phyloP scores from a whole-genome alignment of 2,329 filamentous ascomycete species.

The Exophiala phaeomuriformis region DNA sequence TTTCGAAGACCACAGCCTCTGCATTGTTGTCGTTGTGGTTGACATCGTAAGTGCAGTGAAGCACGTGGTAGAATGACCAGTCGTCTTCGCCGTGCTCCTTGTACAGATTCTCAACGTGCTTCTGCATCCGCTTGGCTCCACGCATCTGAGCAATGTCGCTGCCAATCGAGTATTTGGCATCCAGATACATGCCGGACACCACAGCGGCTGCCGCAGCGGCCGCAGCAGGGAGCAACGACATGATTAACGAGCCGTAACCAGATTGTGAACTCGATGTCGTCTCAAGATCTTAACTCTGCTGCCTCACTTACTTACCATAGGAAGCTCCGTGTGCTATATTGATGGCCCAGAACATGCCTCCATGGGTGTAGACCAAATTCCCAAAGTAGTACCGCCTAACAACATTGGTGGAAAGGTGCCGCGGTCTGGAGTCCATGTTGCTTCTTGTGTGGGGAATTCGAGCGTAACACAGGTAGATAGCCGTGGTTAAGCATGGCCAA shows the following conservation, averaged over 20 bases:
- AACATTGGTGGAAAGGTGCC: no score
- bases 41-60: conserved; percentile 52
- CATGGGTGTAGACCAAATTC: no score
- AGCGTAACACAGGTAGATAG: neutral
- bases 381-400: no score
- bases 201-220: conserved; percentile 27
- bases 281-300: no score
- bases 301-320: no score
- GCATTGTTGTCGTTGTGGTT: conserved; percentile 36
- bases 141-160: conserved; percentile 53
- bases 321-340: no score
- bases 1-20: conserved; percentile 45
- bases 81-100: conserved; percentile 38
- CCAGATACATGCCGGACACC: conserved; percentile 51
- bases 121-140: conserved; percentile 33
- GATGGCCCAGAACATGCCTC: no score
- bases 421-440: neutral
- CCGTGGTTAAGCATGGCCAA: neutral
- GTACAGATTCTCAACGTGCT: conserved; percentile 8
- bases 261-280: neutral
- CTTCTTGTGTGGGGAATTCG: neutral
- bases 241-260: neutral
- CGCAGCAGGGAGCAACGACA: neutral
- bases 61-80: conserved; percentile 55
- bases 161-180: conserved; percentile 60